phyloP scores from a whole-genome alignment of 192 early-diverging fungal genomes.

The Backusella tuberculispora region DNA sequence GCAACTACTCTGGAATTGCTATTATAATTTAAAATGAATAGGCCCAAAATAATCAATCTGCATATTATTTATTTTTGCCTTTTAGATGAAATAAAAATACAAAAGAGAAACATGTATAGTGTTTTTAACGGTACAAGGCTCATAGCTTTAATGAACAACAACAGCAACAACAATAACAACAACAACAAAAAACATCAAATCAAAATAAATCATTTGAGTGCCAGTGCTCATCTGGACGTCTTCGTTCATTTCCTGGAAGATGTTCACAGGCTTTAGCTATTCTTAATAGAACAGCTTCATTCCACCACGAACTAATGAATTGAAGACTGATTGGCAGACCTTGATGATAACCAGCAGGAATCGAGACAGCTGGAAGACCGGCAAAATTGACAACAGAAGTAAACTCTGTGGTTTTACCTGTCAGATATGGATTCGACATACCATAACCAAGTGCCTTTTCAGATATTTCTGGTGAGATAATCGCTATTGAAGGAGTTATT shows the following conservation, averaged over 20 bases:
- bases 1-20: too few relatives aligned
- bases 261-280: slow-evolving; percentile 60
- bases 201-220: not conserved
- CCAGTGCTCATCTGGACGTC: slow-evolving; percentile 32
- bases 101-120: too few relatives aligned
- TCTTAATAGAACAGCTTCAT: slow-evolving; percentile 62
- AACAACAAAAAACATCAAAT: not conserved
- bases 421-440: slow-evolving; percentile 54
- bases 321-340: slow-evolving; percentile 70
- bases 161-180: too few relatives aligned
- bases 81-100: too few relatives aligned
- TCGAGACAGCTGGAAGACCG: slow-evolving; percentile 64
- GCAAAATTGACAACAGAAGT: slow-evolving; percentile 62
- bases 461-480: slow-evolving; percentile 58
- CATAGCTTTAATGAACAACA: too few relatives aligned
- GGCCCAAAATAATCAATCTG: too few relatives aligned
- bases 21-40: too few relatives aligned
- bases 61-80: too few relatives aligned
- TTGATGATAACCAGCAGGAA: slow-evolving; percentile 60
- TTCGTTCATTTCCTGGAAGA: slow-evolving; percentile 41
- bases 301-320: slow-evolving; percentile 69
- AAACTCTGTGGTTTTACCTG: slow-evolving; percentile 59
- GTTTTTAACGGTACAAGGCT: too few relatives aligned
- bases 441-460: slow-evolving; percentile 48
- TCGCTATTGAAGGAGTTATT: slow-evolving; percentile 61